Base-by-base conservation (phyloP, 1,139 yeast species). In the Kluyveromyces sp. region DNA sequence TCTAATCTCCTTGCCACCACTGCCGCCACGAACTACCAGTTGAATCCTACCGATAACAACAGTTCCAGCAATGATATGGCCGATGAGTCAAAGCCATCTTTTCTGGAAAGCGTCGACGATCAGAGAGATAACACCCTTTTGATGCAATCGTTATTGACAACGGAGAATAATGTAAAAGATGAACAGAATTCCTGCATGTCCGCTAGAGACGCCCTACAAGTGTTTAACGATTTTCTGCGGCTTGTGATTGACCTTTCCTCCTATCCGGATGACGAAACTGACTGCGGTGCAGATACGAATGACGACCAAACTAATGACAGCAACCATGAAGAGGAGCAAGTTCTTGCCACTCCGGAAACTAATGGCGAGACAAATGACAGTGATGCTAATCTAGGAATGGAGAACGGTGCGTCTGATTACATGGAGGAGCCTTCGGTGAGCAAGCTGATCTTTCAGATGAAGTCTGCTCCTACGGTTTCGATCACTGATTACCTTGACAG, bases 381-480 rank as follows among this genome's bases (percentile, higher is more conserved):
- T 11, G 34, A 15, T 4, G 34, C 11, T 13, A 18, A 16, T 18
- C n/a, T 32, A 4, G 34, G 12, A 15, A 32, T 32, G 19, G 34
- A 15, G 7, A 32, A 32, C 11, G 16, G 34, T 4, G 11, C 34
- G 16, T 12, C 16, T 13, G 34, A 32, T 16, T 15, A n/a, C 11
- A 4, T 32, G 18, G 34, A 32, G 4, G 34, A 32, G 18, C 12
- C 19, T n/a, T 19, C 36, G 4, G 20, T 17, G 8, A 13, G 11
- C 7, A 32, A 22, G 31, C 8, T 17, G n/a, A 49, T 54, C 4
- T 59, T 60, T 42, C 41, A 40, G 26, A 61, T 61, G 65, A 57
- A 60, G 36, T 53, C 56, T 22, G 39, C 51, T 3, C 63, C 65
- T 1, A 47, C 61, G 2, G 41, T 61, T n/a, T 48, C 57, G 4